Evolutionary conservation across 805 yeast genomes (phyloP), one percentile per base, ranked within the genome.

Genomic region (Cyberlindnera americana): DNA sequence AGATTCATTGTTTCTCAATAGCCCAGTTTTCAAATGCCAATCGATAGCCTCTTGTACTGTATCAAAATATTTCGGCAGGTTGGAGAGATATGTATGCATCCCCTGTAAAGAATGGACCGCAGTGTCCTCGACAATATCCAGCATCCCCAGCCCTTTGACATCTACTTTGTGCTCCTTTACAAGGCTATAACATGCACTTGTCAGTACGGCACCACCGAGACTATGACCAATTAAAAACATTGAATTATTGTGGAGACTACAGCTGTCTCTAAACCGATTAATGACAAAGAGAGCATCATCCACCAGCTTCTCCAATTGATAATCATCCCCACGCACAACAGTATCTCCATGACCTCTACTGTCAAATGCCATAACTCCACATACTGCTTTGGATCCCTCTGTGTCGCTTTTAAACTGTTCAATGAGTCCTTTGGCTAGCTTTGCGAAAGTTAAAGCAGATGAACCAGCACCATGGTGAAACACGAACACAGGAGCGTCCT

Each of bases 381-480:
- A 79, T 15, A 53, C 63, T 3, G 66, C 58, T 3, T 64, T 59
- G 8, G 50, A 43, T 33, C 31, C 52, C 29, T 35, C 57, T 45
- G 28, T 35, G 24, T 35, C 57, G 39, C 29, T 37, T 2, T 34
- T 30, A 5, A 37, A 33, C 41, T 61, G 54, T 17, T 53, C 54
- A 7, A 50, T 52, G 15, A 77, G 47, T 9, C 56, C 53, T 33
- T 53, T 59, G 1, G 75, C 61, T 18, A 87, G 52, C 19, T 66
- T 57, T 1, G 86, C 84, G 65, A 85, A 93, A 1, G 96, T 72
- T 63, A 86, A 65, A 0, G 83, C 88, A 2, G 86, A 76, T 1
- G 97, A 89, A 0, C 98, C 99, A 1, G 96, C 97, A 3, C 99
- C 99, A 60, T 93, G 99, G 48, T 87, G 93, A 49, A 81, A 78